Conservation (phyloP, 2,329 filamentous ascomycete genomes). For the Aspergillus fischeri region DNA sequence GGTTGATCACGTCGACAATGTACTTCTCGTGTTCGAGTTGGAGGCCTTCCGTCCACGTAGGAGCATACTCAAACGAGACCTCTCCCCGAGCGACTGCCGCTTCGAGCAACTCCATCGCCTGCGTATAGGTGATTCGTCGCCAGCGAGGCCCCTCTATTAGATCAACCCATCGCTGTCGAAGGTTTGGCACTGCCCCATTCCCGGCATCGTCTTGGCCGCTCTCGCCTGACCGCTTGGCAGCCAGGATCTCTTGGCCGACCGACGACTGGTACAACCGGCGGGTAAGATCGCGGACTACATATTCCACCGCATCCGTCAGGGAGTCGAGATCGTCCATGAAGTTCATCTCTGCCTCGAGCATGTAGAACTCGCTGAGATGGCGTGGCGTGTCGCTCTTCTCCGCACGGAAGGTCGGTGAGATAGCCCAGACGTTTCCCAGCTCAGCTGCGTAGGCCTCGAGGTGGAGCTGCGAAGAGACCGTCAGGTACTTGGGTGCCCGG, state of each 20-base stretch:
- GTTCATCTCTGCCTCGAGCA: constrained; percentile 88
- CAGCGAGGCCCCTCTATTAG: constrained; percentile 56
- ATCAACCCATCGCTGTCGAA: constrained; percentile 69
- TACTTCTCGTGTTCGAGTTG: constrained; percentile 92
- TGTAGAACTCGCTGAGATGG: constrained; percentile 96
- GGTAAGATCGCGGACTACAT: constrained; percentile 63
- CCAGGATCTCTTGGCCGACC: constrained; percentile 55
- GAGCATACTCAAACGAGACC: constrained; percentile 61
- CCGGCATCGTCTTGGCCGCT: constrained; percentile 36
- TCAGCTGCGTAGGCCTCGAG: constrained; percentile 87
- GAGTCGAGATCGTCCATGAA: constrained; percentile 67
- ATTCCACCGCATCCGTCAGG: constrained; percentile 77
- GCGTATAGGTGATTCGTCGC: constrained; percentile 77
- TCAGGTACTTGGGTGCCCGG: constrained; percentile 82
- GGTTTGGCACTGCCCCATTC: constrained; percentile 38
- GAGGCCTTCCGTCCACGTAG: constrained; percentile 68
- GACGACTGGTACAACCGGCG: constrained; percentile 47
- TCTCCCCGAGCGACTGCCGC: constrained; percentile 49
- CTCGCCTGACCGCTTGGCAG: constrained; percentile 39
- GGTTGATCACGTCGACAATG: constrained; percentile 65
- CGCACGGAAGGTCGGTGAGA: constrained; percentile 90
- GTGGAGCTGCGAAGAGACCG: constrained; percentile 91
- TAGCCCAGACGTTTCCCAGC: constrained; percentile 84
- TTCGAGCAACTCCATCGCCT: constrained; percentile 68
- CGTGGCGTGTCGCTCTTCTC: constrained; percentile 90